Base-by-base conservation (phyloP, 139 green algal species). In the Auxenochlorella pyrenoidosa region DNA sequence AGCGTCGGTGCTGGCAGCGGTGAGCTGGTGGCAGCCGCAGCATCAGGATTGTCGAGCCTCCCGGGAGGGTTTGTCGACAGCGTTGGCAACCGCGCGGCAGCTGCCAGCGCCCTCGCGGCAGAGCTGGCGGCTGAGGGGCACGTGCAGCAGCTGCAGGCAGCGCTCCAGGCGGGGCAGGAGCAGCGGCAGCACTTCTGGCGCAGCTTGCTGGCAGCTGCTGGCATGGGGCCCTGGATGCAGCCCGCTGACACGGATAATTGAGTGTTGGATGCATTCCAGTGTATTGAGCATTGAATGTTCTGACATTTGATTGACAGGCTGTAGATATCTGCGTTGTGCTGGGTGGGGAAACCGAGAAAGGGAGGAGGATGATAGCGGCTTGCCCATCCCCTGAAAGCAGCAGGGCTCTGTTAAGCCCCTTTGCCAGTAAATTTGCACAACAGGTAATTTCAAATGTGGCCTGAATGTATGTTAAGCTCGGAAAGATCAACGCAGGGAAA, bases 131-230 rank as follows among this genome's bases (percentile, higher is more conserved):
- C 5, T 6, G 80, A 60, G 6, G 82, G 18, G 44, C 66, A 78
- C 47, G 82, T 83, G 79, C 73, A 75, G 43, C 76, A 12, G 32
- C 82, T 91, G 65, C 81, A 70, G n/a, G 78, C 82, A 59, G 44
- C 66, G 68, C 86, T 93, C 38, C 19, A 8, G 26, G n/a, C 21
- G 5, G 86, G 51, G 26, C 77, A 87, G 78, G 18, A 0, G 65
- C 59, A 68, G 71, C 83, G 90, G 54, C 68, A 68, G 72, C 47
- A 36, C 13, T 88, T 89, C n/a, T 91, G 86, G 90, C 59, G 54
- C 41, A 73, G 75, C 82, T 79, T 93, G 88, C 73, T 93, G 78
- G 24, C 60, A 26, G 90, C 90, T 3, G 86, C 86, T 3, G 86
- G 86, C 54, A n/a, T 89, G 65, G 13, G 66, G 24, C 36, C 71